A percentile compares a stretch with the other conserved stretches of the same genome.
Evolutionary conservation across 495 filamentous ascomycete species (phyloP).

Genomic region (Aspergillus sclerotiicarbonarius): DNA sequence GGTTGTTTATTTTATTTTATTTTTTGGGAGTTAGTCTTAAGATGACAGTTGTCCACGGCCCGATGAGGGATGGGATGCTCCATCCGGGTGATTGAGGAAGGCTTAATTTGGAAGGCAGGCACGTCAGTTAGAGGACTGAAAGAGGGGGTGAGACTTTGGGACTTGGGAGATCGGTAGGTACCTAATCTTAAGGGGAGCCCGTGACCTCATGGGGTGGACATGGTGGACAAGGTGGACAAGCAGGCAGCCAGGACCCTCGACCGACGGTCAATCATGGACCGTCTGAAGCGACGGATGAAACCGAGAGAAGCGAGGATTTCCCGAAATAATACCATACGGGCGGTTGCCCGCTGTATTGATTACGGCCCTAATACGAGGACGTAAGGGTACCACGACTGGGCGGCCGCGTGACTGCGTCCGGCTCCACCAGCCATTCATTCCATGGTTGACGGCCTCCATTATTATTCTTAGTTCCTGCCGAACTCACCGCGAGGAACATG

Average conservation of each 20-base stretch:
- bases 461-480: not conserved
- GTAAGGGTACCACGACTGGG: constrained; percentile 14
- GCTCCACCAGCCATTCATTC: constrained; percentile 17
- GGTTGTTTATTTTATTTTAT: not conserved
- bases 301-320: constrained; percentile 8
- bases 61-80: not conserved
- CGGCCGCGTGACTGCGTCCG: constrained; percentile 19
- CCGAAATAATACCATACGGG: constrained; percentile 1
- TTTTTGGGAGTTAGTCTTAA: not conserved
- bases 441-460: constrained; percentile 1
- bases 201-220: no score
- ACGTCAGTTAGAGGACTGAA: no score
- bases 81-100: not conserved
- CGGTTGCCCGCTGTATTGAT: not conserved
- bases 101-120: no score
- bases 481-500: no score
- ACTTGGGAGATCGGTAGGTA: no score
- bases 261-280: no score
- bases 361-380: not conserved
- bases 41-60: constrained; percentile 10
- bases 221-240: no score
- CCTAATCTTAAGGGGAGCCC: no score
- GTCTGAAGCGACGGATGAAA: not conserved
- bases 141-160: no score
- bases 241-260: no score